Percentiles rank a stretch among this genome's conserved stretches.
phyloP scores from a whole-genome alignment of 495 filamentous ascomycete genomes.

The Aspergillus bertholletiae region DNA sequence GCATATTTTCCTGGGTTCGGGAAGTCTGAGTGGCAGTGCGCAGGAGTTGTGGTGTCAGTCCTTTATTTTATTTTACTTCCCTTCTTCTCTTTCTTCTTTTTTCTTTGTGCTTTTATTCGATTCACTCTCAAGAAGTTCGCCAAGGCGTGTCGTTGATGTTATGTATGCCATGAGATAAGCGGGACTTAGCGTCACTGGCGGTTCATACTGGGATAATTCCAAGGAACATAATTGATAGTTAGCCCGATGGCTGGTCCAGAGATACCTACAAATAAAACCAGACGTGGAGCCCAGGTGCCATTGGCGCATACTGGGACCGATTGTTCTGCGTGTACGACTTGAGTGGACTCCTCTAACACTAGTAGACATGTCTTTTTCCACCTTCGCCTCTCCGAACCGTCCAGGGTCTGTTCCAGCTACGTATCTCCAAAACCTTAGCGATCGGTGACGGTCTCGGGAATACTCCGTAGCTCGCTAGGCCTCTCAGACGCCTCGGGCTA shows the following conservation, averaged over 20 bases:
- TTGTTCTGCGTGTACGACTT: no score
- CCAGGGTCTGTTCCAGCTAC: no score
- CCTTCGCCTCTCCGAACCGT: no score
- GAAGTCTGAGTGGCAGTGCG: constrained; percentile 6
- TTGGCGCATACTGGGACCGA: not conserved
- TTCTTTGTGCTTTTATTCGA: not conserved
- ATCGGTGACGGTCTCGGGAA: no score
- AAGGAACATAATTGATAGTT: constrained; percentile 21
- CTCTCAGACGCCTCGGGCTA: no score
- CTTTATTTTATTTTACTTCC: not conserved
- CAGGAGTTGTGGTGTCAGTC: constrained; percentile 4
- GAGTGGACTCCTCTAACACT: no score
- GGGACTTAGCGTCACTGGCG: constrained; percentile 21
- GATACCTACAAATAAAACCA: constrained; percentile 15
- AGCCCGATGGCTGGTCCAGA: constrained; percentile 5
- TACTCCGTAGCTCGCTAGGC: no score
- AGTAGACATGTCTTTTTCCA: no score
- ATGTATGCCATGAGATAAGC: constrained; percentile 23
- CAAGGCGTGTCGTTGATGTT: constrained; percentile 1
- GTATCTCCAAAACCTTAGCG: no score
- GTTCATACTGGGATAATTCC: constrained; percentile 15
- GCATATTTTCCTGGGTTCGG: not conserved
- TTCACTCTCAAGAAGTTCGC: not conserved
- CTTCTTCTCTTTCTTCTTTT: not conserved
- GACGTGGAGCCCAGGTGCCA: constrained; percentile 8